phyloP scores from a whole-genome alignment of 2,329 filamentous ascomycete genomes.

The Hypoxylon sp. region DNA sequence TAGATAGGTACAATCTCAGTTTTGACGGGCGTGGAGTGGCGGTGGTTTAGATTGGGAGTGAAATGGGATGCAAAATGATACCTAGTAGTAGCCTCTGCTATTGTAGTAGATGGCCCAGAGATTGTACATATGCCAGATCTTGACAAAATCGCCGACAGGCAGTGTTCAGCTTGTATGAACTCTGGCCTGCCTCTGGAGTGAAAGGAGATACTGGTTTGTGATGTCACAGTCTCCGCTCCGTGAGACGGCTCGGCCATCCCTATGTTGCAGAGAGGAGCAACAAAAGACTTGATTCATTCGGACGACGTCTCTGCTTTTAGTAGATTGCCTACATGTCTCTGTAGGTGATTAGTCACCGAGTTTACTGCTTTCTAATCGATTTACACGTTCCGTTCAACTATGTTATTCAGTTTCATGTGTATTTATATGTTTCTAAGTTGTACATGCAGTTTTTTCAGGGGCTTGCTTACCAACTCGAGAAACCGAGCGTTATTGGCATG shows the following conservation, averaged over 20 bases:
- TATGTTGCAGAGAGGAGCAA: background rate
- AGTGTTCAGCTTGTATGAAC: background rate
- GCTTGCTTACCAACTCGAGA: background rate
- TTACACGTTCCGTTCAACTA: background rate
- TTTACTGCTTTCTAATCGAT: background rate
- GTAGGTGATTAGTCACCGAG: background rate
- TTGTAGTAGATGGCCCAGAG: slow-evolving; percentile 7
- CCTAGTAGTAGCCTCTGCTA: slow-evolving; percentile 29
- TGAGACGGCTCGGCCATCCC: background rate
- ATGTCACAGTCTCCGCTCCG: background rate
- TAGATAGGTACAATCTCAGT: slow-evolving; percentile 24
- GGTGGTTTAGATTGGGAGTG: slow-evolving; percentile 27
- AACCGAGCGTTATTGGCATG: slow-evolving; percentile 30
- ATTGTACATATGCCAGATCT: slow-evolving; percentile 34
- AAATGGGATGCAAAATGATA: slow-evolving; percentile 36
- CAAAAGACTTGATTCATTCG: background rate
- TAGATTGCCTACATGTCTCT: background rate
- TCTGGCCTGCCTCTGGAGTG: background rate
- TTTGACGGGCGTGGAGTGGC: slow-evolving; percentile 22
- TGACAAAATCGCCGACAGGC: slow-evolving; percentile 5
- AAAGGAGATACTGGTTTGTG: background rate
- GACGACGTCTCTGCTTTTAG: background rate
- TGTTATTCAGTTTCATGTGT: background rate
- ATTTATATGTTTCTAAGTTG: background rate
- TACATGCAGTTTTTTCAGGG: background rate